These are phyloP conservation scores for Botryosphaeria agaves DNA, from an alignment of 2,329 filamentous ascomycete species.

Conservation along the genomic window DNA sequence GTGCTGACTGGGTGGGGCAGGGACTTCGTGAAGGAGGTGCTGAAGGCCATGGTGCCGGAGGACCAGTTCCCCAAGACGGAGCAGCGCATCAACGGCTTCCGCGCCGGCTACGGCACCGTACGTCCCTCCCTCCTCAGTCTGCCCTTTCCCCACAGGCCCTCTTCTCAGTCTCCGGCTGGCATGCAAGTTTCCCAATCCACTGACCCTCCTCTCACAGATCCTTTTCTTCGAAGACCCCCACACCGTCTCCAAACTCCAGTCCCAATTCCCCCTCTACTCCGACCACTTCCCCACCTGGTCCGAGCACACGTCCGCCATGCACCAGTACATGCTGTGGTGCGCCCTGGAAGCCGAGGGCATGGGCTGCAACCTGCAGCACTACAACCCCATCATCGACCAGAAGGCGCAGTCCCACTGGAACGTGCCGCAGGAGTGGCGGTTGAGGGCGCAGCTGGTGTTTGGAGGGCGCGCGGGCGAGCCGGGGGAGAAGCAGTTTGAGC, in stretches of 20 bases:
- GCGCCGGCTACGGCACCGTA: constrained; percentile 59
- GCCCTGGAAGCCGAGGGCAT: constrained; percentile 13
- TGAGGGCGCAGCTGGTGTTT: constrained; percentile 3
- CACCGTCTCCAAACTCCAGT: constrained; percentile 47
- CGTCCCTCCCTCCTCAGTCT: constrained; percentile 12
- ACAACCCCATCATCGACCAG: constrained; percentile 8
- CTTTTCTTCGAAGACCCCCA: constrained; percentile 75
- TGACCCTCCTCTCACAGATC: constrained; percentile 26
- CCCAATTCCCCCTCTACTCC: constrained; percentile 54
- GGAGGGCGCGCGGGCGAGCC: constrained; percentile 2
- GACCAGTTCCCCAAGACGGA: constrained; percentile 41
- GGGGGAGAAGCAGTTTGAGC: constrained; percentile 2
- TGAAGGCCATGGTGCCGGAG: constrained; percentile 51
- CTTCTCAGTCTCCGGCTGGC: no score
- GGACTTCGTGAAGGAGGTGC: constrained; percentile 46
- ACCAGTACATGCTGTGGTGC: constrained; percentile 43
- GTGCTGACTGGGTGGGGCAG: no score
- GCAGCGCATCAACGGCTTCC: constrained; percentile 40
- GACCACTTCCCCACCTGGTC: constrained; percentile 68
- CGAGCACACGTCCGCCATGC: constrained; percentile 62
- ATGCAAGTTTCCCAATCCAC: not conserved
- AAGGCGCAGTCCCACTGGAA: constrained; percentile 3
- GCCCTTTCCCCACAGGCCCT: not conserved
- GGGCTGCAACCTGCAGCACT: constrained; percentile 13
- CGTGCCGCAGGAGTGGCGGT: constrained; percentile 2